phyloP scores from a whole-genome alignment of 176 grass and related monocot species.

The Avena sativa region DNA sequence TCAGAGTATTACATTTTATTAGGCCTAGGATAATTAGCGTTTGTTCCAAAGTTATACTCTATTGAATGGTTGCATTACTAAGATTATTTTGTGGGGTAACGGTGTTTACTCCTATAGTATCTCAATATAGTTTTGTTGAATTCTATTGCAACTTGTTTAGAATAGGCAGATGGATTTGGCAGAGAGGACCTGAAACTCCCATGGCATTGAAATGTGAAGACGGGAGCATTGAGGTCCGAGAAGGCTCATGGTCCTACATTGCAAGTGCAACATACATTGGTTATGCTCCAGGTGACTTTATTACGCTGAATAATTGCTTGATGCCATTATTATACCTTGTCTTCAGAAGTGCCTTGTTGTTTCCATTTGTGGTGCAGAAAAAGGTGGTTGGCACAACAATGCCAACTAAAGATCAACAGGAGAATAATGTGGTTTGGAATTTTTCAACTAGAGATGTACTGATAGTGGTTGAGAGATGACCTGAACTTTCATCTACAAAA shows the following conservation, averaged over 20 bases:
- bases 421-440: slow-evolving; percentile 68
- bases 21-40: too few species aligned
- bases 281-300: slow-evolving; percentile 82
- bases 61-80: neutral
- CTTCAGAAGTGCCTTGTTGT: slow-evolving; percentile 4
- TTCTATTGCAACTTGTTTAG: slow-evolving; percentile 59
- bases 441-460: slow-evolving; percentile 82
- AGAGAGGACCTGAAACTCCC: slow-evolving; percentile 89
- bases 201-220: slow-evolving; percentile 80
- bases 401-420: slow-evolving; percentile 56
- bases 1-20: too few species aligned
- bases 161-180: slow-evolving; percentile 97
- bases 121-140: slow-evolving; percentile 32
- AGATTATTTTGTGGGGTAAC: neutral
- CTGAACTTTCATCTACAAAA: slow-evolving; percentile 72
- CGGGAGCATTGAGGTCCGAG: slow-evolving; percentile 79
- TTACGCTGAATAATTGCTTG: slow-evolving; percentile 27
- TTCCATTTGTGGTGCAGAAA: slow-evolving; percentile 60
- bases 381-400: slow-evolving; percentile 83
- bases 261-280: slow-evolving; percentile 73
- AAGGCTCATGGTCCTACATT: slow-evolving; percentile 94
- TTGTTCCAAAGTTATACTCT: neutral
- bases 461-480: slow-evolving; percentile 64
- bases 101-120: slow-evolving; percentile 9
- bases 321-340: slow-evolving; percentile 22